Base-by-base conservation (phyloP, 2,329 filamentous ascomycete species). In the Raffaelea albimanens region DNA sequence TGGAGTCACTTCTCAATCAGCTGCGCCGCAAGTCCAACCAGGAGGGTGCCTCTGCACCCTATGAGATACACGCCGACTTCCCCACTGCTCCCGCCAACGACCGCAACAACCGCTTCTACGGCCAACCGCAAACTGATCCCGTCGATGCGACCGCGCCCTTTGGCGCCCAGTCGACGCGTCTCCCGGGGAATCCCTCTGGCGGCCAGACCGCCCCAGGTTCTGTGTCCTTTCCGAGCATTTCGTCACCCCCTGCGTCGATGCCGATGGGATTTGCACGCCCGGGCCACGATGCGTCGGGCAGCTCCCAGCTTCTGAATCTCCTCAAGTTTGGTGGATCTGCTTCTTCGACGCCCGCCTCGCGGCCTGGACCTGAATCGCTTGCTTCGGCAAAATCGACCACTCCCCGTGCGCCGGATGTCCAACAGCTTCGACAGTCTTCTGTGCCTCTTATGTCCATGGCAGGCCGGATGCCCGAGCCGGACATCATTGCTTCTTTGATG, bases 261-360 rank as follows among this genome's bases (percentile, higher is more conserved):
- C n/a, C n/a, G n/a, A n/a, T n/a, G n/a, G n/a, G n/a, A n/a, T 74
- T 71, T 21, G 63, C 63, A 53, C 62, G 65, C 29, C 59, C 59
- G 25, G 7, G 7, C 29, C 50, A 52, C n/a, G 47, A 56, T 16
- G 45, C 49, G 2, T 46, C 46, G 2, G 49, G 45, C 5, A 53
- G 53, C 48, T 53, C 53, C 21, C 53, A 74, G 54, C 59, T 82
- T 56, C 65, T 82, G 58, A 80, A 76, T 55, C 67, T 82, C 47
- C 71, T 82, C 60, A 82, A 82, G 67, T 80, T 79, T 57, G 78
- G 71, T n/a, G n/a, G n/a, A n/a, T n/a, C n/a, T n/a, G n/a, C n/a
- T n/a, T n/a, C n/a, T n/a, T n/a, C n/a, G n/a, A n/a, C n/a, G n/a
- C n/a, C n/a, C n/a, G n/a, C n/a, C n/a, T n/a, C n/a, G n/a, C n/a